Base-by-base conservation (phyloP, 2,329 filamentous ascomycete genomes). In the Fusarium graminum region DNA sequence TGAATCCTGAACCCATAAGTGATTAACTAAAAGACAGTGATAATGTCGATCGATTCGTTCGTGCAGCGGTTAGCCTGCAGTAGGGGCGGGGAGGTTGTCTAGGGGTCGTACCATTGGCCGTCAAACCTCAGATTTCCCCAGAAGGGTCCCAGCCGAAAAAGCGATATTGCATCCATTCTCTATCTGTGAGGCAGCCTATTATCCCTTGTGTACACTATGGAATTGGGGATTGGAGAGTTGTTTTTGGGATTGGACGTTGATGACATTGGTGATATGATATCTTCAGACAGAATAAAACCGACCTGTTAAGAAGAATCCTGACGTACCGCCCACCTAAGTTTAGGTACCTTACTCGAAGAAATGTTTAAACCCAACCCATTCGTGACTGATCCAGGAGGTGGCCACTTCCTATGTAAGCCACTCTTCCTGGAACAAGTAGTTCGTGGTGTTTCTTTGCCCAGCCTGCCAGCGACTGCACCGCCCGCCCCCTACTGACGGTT, bases 11-110 rank as follows among this genome's bases (percentile, higher is more conserved):
- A 36, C 58, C 32, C 29, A n/a, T 29, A 52, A 29, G 57, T 60
- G 59, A 60, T 47, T 22, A 6, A 63, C 63, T 67, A 59, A 51
- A 41, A 52, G 63, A 50, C 26, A 67, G 30, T 50, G 41, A 52
- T 41, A 68, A 68, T 59, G 65, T 63, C 71, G 71, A 73, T 73
- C 71, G 69, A 73, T 73, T 65, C 55, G 61, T 61, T 69, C 56
- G 68, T 57, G 64, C 66, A 60, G 46, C 60, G 43, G 52, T 67
- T 66, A 72, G 65, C 36, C 50, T 50, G 43, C 51, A 47, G 45
- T 34, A 59, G 46, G 46, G 64, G 60, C 44, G 56, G 58, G 39
- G 67, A 52, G 57, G 56, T 39, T 43, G 44, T 52, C 34, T 39
- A 17, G 28, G 29, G 42, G 47, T 43, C 25, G 16, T 34, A 13